Percentiles rank a stretch among this genome's conserved stretches.
Conservation (phyloP, 2,329 filamentous ascomycete species). For the Phaeosphaeriaceae sp. region DNA sequence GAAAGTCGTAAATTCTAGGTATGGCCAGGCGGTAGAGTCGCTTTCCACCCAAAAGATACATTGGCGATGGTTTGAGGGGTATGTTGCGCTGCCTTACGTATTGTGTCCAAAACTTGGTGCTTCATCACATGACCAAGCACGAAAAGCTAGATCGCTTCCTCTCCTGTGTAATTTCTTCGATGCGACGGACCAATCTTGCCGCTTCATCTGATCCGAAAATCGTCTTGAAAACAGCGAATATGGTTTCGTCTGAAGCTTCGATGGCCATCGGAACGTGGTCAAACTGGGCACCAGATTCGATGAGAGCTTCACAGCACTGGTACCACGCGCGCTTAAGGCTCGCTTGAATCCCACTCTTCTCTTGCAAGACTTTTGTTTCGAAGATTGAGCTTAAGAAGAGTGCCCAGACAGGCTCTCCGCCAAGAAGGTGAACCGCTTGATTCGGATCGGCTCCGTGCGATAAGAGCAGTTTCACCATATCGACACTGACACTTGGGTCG, state of each 20-base stretch:
- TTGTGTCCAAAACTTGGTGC: too few species aligned
- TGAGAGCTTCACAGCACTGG: conserved; percentile 2
- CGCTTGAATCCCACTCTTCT: background rate
- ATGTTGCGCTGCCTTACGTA: too few species aligned
- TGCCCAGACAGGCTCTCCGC: conserved; percentile 12
- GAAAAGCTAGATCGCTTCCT: too few species aligned
- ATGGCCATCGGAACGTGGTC: background rate
- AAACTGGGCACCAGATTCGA: conserved; percentile 6
- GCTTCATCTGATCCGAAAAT: too few species aligned
- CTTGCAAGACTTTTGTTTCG: background rate
- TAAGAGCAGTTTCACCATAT: conserved; percentile 17
- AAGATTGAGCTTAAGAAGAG: conserved; percentile 12
- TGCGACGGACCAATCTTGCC: too few species aligned
- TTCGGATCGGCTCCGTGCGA: conserved; percentile 17
- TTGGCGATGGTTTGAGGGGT: too few species aligned
- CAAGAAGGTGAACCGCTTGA: conserved; percentile 5
- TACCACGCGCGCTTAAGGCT: conserved; percentile 8
- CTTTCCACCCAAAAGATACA: too few species aligned
- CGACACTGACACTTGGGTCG: conserved; percentile 10
- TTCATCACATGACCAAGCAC: background rate
- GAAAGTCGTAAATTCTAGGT: conserved; percentile 1
- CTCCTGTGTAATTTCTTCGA: too few species aligned
- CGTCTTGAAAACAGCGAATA: too few species aligned
- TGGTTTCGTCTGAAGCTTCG: too few species aligned
- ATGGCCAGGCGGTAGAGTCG: background rate